Base-by-base conservation (phyloP, 2,329 filamentous ascomycete species). In the Claviceps purpurea region DNA sequence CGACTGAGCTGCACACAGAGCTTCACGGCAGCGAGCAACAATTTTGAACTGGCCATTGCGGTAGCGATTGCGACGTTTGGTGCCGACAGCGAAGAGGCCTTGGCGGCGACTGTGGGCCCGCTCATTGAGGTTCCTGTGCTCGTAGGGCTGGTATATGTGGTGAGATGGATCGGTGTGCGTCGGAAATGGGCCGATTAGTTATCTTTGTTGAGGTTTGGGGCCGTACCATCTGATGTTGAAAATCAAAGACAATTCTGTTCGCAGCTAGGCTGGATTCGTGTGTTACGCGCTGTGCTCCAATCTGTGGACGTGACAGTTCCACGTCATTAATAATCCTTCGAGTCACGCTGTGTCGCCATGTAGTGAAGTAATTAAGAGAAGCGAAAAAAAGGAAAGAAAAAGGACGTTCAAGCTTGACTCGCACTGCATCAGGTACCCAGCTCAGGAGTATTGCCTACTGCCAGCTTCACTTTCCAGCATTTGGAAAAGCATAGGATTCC, bases 11-110 rank as follows among this genome's bases (percentile, higher is more conserved):
- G 77, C 11, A 91, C 88, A 2, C 88, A 94, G 68, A 89, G 86
- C 62, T 93, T 95, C 60, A 94, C 87, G 0, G 90, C 88, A 0
- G 86, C 87, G 1, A 95, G 89, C 64, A 95, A 95, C 63, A 95
- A 95, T 64, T 95, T 95, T 61, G 89, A 95, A 70, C 71, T 95
- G 24, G 88, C 89, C 0, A 95, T 95, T 67, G 89, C 89, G 0
- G 89, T 95, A 0, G 87, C 87, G 0, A 82, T 95, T 3, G 85
- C 89, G 0, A 84, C 84, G 0, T 95, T 85, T 67, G 89, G 89
- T 0, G 76, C 84, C 0, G 71, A 85, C 42, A 91, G 86, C 60
- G 81, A 89, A 49, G 82, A 95, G 67, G 89, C 89, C 0, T 70
- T 95, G 45, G 88, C 89, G 1, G 75, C 85, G 7, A 94, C 89